Evolutionary conservation across 805 yeast species (phyloP), one percentile per base, ranked within the genome.

Genomic region (Metschnikowia aberdeeniae): DNA sequence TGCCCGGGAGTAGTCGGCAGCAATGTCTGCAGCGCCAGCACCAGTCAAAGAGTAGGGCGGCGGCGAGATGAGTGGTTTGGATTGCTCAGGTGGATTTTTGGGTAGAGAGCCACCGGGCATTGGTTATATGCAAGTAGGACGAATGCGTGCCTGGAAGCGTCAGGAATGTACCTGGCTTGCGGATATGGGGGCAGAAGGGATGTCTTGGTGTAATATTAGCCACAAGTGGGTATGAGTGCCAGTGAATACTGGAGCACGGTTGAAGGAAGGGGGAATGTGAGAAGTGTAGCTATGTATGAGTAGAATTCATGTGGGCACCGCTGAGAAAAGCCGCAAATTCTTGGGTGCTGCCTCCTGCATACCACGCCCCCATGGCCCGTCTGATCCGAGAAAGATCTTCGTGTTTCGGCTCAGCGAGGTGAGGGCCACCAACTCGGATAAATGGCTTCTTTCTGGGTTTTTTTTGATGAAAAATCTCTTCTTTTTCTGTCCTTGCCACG

Each of bases 21-120:
- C 45, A 14, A 46, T 38, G 8, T 44, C 45, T 12, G 49, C 49
- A 35, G 49, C 49, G 13, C 49, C 49, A 22, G 43, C 46, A 10
- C 46, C 46, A 12, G 43, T 39, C 26, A 46, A 36, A 4, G 49
- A 42, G 28, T 22, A 45, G 6, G 53, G 51, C 11, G 53, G 53
- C 9, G 52, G 52, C 6, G 46, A 22, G 11, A 44, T 47, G 17
- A 19, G 40, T 22, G 31, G 37, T 24, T 14, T 36, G 8, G 42
- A 5, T 5, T 31, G 24, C 6, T 46, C 50, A n/a, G 36, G 19
- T 29, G 39, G 36, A 29, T 28, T 40, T 14, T 35, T 27, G 36
- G 40, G 36, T 40, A 22, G 39, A 24, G 36, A 31, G 28, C 47
- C 43, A 22, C 43, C 42, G 10, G 46, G 44, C 49, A 46, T 46